A percentile compares a stretch with the other conserved stretches of the same genome.
phyloP scores from a whole-genome alignment of 2,329 filamentous ascomycete species.

The Cercospora sp. region DNA sequence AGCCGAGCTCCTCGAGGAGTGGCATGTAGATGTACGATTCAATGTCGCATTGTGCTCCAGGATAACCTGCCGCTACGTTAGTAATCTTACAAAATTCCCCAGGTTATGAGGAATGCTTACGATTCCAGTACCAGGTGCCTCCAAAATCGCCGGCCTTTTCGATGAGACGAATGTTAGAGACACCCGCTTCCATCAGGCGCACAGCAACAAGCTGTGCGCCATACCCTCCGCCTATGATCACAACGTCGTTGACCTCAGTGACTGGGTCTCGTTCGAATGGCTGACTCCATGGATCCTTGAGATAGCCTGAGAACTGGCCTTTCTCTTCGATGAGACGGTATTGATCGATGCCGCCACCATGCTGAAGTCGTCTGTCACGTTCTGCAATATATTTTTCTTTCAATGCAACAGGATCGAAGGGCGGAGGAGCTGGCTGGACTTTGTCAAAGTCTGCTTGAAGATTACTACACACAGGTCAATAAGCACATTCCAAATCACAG shows the following conservation, averaged over 20 bases:
- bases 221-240: slow-evolving; percentile 29
- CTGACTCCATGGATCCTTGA: slow-evolving; percentile 26
- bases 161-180: slow-evolving; percentile 26
- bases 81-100: background rate
- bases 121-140: slow-evolving; percentile 44
- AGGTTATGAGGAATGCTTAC: background rate
- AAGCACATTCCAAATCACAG: background rate
- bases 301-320: slow-evolving; percentile 22
- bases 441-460: slow-evolving; percentile 25
- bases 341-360: slow-evolving; percentile 26
- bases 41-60: slow-evolving; percentile 51
- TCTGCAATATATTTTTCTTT: slow-evolving; percentile 28
- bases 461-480: slow-evolving; percentile 4
- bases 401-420: slow-evolving; percentile 25
- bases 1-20: slow-evolving; percentile 46
- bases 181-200: slow-evolving; percentile 26
- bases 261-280: slow-evolving; percentile 23
- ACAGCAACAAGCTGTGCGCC: slow-evolving; percentile 28
- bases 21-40: slow-evolving; percentile 51
- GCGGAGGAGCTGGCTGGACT: slow-evolving; percentile 11
- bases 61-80: slow-evolving; percentile 34
- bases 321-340: slow-evolving; percentile 26
- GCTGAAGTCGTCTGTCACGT: slow-evolving; percentile 25
- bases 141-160: slow-evolving; percentile 27
- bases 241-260: slow-evolving; percentile 23